Conservation (phyloP, 306 rosid genomes). For the Myrica gale region DNA sequence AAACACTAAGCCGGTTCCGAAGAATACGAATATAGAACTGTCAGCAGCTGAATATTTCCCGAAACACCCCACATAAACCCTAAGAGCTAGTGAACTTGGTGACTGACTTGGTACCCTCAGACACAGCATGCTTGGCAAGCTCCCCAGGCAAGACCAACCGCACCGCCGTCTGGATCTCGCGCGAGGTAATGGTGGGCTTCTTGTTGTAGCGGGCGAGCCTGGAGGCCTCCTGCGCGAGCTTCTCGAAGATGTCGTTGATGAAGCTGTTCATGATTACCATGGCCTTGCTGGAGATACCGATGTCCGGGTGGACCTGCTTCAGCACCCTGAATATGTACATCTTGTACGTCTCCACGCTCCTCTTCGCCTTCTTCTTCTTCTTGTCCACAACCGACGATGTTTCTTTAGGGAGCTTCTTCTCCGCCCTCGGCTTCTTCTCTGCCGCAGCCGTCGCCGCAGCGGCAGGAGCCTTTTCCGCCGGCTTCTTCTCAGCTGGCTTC, state of each 20-base stretch:
- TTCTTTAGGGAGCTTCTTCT: slow-evolving; percentile 44
- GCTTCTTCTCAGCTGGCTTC: slow-evolving; percentile 46
- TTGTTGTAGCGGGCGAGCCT: slow-evolving; percentile 40
- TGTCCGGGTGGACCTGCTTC: slow-evolving; percentile 56
- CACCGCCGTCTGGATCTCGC: slow-evolving; percentile 52
- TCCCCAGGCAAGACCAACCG: slow-evolving; percentile 46
- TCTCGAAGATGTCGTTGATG: slow-evolving; percentile 48
- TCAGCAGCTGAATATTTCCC: background rate
- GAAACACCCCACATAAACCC: background rate
- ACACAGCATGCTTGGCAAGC: slow-evolving; percentile 47
- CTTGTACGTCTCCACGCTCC: slow-evolving; percentile 41
- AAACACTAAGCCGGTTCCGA: background rate
- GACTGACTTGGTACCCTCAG: slow-evolving; percentile 51
- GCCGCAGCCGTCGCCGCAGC: slow-evolving; percentile 33
- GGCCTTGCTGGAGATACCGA: slow-evolving; percentile 48
- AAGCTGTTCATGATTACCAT: slow-evolving; percentile 55
- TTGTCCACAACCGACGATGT: background rate
- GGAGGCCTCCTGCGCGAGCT: slow-evolving; percentile 39
- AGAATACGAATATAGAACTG: too few relatives aligned
- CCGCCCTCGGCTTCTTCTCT: slow-evolving; percentile 35
- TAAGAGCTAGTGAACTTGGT: slow-evolving; percentile 46
- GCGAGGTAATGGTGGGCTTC: slow-evolving; percentile 43
- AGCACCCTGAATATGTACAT: slow-evolving; percentile 47
- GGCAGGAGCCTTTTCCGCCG: slow-evolving; percentile 45
- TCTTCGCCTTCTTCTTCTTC: slow-evolving; percentile 36